Evolutionary conservation across 192 early-diverging fungal genomes (phyloP).

Genomic region (Coemansia sp.): DNA sequence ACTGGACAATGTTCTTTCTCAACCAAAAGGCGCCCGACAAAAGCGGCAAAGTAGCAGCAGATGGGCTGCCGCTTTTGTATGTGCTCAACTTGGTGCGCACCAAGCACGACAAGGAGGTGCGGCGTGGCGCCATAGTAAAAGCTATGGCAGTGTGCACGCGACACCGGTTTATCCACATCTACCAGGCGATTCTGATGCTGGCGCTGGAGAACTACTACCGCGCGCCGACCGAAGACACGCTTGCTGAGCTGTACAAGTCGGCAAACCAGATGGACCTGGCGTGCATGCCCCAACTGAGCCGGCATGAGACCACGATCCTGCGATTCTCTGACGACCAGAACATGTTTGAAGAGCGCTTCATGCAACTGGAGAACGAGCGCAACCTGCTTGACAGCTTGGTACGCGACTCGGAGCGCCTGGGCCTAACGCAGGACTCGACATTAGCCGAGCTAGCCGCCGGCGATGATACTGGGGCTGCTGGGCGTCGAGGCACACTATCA

Average conservation of each 20-base stretch:
- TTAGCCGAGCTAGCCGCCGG: constrained; percentile 20
- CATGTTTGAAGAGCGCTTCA: constrained; percentile 83
- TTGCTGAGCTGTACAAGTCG: constrained; percentile 76
- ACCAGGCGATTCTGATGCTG: constrained; percentile 85
- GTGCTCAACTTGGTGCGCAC: constrained; percentile 91
- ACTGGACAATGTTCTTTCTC: constrained; percentile 92
- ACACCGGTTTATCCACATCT: constrained; percentile 89
- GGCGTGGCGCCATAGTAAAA: constrained; percentile 88
- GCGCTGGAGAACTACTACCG: constrained; percentile 92
- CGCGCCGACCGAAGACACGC: constrained; percentile 65
- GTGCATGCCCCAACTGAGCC: constrained; percentile 73
- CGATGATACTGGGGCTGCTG: constrained; percentile 28
- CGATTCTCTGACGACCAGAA: constrained; percentile 78
- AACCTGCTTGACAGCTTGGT: constrained; percentile 17
- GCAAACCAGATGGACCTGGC: constrained; percentile 84
- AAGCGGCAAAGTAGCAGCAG: constrained; percentile 28
- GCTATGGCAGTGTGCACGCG: constrained; percentile 91
- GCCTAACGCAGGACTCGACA: constrained; percentile 20
- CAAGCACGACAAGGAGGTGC: constrained; percentile 77
- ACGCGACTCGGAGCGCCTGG: constrained; percentile 31
- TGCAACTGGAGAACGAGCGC: constrained; percentile 41
- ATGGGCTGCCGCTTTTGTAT: constrained; percentile 72
- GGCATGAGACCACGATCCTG: constrained; percentile 79
- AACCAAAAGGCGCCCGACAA: constrained; percentile 65
- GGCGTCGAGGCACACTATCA: constrained; percentile 53